Evolutionary conservation across 2,329 filamentous ascomycete genomes (phyloP).

Genomic region (Epicoccum sorghinum): DNA sequence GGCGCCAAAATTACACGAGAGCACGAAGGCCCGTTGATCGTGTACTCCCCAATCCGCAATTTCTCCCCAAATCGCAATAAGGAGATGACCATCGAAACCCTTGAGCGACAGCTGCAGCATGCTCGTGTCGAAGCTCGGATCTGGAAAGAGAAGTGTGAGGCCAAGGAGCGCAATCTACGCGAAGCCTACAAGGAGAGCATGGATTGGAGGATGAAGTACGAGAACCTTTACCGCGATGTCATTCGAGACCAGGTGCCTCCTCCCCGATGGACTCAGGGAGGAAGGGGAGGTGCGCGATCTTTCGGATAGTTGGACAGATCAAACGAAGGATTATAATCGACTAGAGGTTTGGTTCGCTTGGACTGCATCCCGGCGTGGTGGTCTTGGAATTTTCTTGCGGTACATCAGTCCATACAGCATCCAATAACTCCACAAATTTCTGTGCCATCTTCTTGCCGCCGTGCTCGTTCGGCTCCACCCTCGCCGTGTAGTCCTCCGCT

Average conservation of each 20-base stretch:
- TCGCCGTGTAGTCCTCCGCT: conserved; percentile 38
- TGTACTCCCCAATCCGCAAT: too few species aligned
- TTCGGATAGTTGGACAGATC: background rate
- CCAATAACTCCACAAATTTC: conserved; percentile 30
- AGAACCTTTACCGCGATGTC: conserved; percentile 7
- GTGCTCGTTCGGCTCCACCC: conserved; percentile 44
- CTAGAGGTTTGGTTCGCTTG: background rate
- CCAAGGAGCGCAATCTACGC: background rate
- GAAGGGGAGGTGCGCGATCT: background rate
- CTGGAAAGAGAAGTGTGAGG: conserved; percentile 7
- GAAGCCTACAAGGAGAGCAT: background rate
- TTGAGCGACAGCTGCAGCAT: conserved; percentile 2
- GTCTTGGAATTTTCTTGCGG: too few species aligned
- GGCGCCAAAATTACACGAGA: background rate
- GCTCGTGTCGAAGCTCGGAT: background rate
- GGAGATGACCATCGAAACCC: background rate
- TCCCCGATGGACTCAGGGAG: background rate
- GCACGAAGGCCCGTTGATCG: background rate
- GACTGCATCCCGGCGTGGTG: background rate
- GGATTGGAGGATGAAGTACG: conserved; percentile 14
- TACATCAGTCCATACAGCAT: background rate
- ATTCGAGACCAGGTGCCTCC: background rate
- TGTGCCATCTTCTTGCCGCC: conserved; percentile 45
- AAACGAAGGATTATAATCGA: background rate
- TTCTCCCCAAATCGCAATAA: background rate